Evolutionary conservation across 2,329 filamentous ascomycete genomes (phyloP).

Genomic region (Albophoma yamanashiensis): DNA sequence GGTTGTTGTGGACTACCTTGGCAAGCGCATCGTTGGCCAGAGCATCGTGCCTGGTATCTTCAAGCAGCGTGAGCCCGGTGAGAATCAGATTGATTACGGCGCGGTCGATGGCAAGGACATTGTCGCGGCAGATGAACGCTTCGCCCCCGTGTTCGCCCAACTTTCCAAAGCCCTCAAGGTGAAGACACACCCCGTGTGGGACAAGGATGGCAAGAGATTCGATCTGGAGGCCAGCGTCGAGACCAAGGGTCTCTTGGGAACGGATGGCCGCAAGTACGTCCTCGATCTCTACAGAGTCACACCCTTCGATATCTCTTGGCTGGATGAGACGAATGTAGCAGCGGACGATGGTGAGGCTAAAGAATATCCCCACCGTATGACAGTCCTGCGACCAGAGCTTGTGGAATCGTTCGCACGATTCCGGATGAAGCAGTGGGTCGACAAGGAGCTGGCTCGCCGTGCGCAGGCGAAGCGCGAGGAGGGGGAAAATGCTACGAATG

Average conservation of each 20-base stretch:
- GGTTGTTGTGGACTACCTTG: conserved; percentile 91
- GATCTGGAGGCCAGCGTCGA: conserved; percentile 93
- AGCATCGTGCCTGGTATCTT: conserved; percentile 98
- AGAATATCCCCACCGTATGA: conserved; percentile 91
- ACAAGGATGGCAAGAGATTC: conserved; percentile 84
- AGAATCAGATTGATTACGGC: conserved; percentile 98
- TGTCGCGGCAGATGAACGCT: conserved; percentile 81
- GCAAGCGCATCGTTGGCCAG: conserved; percentile 93
- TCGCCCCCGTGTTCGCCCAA: conserved; percentile 75
- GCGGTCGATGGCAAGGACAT: conserved; percentile 96
- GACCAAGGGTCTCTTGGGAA: conserved; percentile 94
- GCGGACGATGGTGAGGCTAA: conserved; percentile 29
- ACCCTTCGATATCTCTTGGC: conserved; percentile 81
- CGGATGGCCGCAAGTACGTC: conserved; percentile 95
- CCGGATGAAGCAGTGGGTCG: conserved; percentile 84
- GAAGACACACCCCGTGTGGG: conserved; percentile 95
- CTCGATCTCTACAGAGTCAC: conserved; percentile 92
- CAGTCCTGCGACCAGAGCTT: conserved; percentile 80
- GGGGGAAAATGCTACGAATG: conserved; percentile 21
- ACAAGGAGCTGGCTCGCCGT: conserved; percentile 61
- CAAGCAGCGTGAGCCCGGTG: conserved; percentile 92
- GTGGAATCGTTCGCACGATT: conserved; percentile 75
- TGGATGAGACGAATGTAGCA: conserved; percentile 59
- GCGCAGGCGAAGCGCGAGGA: conserved; percentile 22
- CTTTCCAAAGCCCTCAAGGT: conserved; percentile 83